A percentile compares a stretch with the other conserved stretches of the same genome.
Conservation (phyloP, 2,329 filamentous ascomycete species). For the Fusarium neocosmosporiellum region DNA sequence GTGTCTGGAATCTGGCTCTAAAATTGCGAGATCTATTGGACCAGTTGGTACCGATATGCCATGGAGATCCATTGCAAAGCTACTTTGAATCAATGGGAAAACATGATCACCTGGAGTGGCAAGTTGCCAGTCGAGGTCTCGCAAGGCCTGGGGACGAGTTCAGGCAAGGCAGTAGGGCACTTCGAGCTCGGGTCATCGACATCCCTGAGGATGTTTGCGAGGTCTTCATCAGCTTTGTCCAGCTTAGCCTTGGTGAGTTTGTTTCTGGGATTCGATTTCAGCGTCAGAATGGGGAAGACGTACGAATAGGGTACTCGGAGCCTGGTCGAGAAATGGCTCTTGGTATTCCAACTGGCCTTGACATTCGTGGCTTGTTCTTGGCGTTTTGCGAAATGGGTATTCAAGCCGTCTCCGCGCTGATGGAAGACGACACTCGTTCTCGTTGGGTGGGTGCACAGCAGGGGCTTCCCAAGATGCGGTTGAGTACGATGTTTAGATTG, state of each 20-base stretch:
- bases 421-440: conserved; percentile 1
- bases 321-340: neutral
- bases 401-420: neutral
- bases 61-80: neutral
- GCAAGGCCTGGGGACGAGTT: neutral
- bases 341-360: neutral
- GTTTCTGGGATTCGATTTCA: conserved; percentile 17
- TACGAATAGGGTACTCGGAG: conserved; percentile 8
- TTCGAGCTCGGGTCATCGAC: conserved; percentile 6
- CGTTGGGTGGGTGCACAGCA: conserved; percentile 7
- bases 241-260: neutral
- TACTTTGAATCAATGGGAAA: conserved; percentile 6
- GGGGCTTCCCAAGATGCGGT: neutral
- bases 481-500: neutral
- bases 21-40: neutral
- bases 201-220: neutral
- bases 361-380: neutral
- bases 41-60: neutral
- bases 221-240: conserved; percentile 8
- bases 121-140: conserved; percentile 8
- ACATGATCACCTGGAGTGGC: conserved; percentile 1
- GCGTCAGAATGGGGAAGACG: neutral
- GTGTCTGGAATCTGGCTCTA: conserved; percentile 16
- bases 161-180: neutral
- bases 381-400: conserved; percentile 9